Conservation (phyloP, 2,329 filamentous ascomycete species). For the Colletotrichum sansevieriae region DNA sequence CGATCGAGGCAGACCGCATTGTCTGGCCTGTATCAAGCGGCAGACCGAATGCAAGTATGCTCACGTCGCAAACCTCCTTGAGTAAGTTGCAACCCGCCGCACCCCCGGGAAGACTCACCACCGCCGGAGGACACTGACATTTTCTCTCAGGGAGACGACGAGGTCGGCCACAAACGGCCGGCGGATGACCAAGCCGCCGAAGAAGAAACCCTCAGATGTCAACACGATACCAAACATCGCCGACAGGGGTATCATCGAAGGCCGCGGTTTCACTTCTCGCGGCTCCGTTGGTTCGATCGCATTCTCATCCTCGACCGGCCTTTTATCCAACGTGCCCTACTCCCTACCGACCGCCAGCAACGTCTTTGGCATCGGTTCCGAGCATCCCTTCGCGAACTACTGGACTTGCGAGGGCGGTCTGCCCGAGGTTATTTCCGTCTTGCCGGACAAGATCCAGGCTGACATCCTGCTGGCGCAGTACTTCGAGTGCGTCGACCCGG, state of each 20-base stretch:
- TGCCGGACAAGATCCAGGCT: slow-evolving; percentile 81
- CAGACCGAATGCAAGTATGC: slow-evolving; percentile 83
- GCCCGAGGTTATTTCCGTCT: slow-evolving; percentile 79
- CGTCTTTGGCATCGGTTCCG: slow-evolving; percentile 83
- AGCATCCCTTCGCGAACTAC: slow-evolving; percentile 86
- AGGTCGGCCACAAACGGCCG: slow-evolving; percentile 65
- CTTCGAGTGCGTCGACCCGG: slow-evolving; percentile 80
- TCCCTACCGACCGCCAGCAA: slow-evolving; percentile 79
- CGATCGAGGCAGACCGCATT: slow-evolving; percentile 79
- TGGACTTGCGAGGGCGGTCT: slow-evolving; percentile 85
- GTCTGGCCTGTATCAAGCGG: slow-evolving; percentile 78
- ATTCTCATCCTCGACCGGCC: slow-evolving; percentile 65
- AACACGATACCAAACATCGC: slow-evolving; percentile 67
- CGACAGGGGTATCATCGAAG: slow-evolving; percentile 63
- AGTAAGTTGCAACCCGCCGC: slow-evolving; percentile 64
- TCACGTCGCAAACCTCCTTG: slow-evolving; percentile 80
- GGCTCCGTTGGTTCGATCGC: slow-evolving; percentile 56
- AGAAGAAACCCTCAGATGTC: slow-evolving; percentile 62
- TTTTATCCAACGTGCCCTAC: slow-evolving; percentile 80
- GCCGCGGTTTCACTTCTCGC: slow-evolving; percentile 59
- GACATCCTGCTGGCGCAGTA: slow-evolving; percentile 76
- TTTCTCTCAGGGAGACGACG: slow-evolving; percentile 65
- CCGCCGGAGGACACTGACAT: too few species aligned
- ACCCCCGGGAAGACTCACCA: neutral
- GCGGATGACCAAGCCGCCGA: slow-evolving; percentile 69